Evolutionary conservation across 176 grass and related monocot genomes (phyloP), one percentile per base, ranked within the genome.

Genomic region (Metroxylon sagu): DNA sequence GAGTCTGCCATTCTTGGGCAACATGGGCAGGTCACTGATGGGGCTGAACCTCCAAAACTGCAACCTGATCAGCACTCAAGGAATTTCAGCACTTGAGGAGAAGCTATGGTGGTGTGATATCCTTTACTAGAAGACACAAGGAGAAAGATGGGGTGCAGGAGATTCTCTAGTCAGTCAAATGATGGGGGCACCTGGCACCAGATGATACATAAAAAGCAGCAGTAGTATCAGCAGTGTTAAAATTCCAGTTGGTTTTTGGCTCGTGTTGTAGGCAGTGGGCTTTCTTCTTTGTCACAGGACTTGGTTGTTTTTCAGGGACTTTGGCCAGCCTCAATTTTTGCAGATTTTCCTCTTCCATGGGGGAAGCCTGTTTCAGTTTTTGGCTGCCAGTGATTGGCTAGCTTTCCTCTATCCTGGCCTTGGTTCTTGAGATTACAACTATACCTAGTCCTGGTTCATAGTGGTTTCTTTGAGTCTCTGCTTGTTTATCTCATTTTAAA

Each of bases 21-120:
- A 84, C 59, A 77, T 98, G 79, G 83, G 87, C 0, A 62, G 74
- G 15, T 88, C 83, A 2, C 64, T 98, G 62, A 62, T 80, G 68
- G 93, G 81, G 18, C 79, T 98, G 49, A 98, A 92, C 68, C 81
- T 98, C 14, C 87, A 88, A 71, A 88, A 67, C 60, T 98, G 93
- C 84, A 83, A 88, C 74, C 68, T 88, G 57, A 83, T 88, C 48
- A 81, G 78, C 55, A 85, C 74, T 59, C 68, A 77, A 57, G 81
- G 71, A 57, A 76, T 88, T n/a, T 81, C 80, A 8, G 80, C 85
- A 6, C 61, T 98, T 57, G 87, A 88, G 76, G 83, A 88, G 70
- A 83, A 85, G 53, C 78, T 98, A 51, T 89, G 79, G 81, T 82
- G 76, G 81, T 98, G 93, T 3, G 87, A 88, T 73, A 85, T 98